Base-by-base conservation (phyloP, 176 grass and related monocot genomes). In the Rhynchospora breviuscula region DNA sequence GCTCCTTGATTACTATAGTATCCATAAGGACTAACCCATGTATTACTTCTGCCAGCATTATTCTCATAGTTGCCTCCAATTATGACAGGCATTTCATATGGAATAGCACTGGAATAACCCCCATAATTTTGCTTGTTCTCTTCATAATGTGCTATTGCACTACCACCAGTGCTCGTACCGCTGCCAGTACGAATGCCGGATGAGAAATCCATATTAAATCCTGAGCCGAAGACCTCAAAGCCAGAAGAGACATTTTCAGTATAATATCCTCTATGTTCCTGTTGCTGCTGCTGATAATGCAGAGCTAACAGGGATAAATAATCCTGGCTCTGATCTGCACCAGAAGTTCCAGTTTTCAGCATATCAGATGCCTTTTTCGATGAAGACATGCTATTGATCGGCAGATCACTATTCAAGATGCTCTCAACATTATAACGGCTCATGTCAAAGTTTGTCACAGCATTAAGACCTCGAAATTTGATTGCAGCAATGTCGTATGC, bases 381-480 rank as follows among this genome's bases (percentile, higher is more conserved):
- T 0, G 63, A 53, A 8, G 83, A 76, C 35, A 86, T 87, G 0
- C 87, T 87, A 0, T 92, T 90, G 1, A 97, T 88, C 0, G 94
- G 94, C 23, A 97, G 84, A 46, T 97, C 92, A 72, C 92, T 94
- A 92, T 79, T 97, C 84, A 97, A 86, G 85, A 97, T 97, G 88
- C 88, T 91, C 15, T 94, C 94, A 7, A 97, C 94, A 60, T 97
- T 88, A 17, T 97, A 94, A 29, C 94, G 94, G 85, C 88, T 94
- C 94, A 97, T 97, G 85, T 94, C 92, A 61, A 97, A 97, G 88
- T 97, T 97, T 78, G 94, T 97, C 15, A 97, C 94, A 2, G 94
- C 92, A 47, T 86, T 92, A 40, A 92, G 94, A 43, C 94, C 94
- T 0, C 94, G 86, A 83, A 97, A 94, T 87, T 97, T 97, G 88